Evolutionary conservation across 352 stramenopile genomes (phyloP).

Genomic region (Globisporangium megalacanthum): DNA sequence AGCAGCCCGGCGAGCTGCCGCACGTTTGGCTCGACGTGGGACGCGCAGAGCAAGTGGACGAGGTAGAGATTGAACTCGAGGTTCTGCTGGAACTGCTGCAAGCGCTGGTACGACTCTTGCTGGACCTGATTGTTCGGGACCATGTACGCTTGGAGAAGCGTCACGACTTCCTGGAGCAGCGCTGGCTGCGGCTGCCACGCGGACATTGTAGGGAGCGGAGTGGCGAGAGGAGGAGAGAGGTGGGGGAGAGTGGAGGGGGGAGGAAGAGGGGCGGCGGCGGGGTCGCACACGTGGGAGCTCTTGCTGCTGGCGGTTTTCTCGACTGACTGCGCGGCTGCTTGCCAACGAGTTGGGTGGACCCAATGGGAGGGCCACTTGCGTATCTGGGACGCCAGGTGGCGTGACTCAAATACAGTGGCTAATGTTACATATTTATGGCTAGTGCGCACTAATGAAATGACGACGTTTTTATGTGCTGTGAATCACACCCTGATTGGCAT

Average conservation of each 20-base stretch:
- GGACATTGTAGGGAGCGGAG: conserved; percentile 17
- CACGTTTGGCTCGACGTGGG: conserved; percentile 52
- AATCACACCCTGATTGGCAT: no score
- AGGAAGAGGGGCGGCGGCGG: neutral
- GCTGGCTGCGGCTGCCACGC: conserved; percentile 74
- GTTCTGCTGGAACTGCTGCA: conserved; percentile 87
- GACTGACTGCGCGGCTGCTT: neutral
- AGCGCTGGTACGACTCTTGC: conserved; percentile 71
- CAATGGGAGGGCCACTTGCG: no score
- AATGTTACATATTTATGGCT: no score
- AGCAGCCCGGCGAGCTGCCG: conserved; percentile 75
- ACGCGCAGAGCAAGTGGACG: conserved; percentile 71
- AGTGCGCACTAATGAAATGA: no score
- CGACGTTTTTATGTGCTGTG: no score
- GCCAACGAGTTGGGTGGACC: no score
- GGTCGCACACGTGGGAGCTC: no score
- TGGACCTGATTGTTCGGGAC: conserved; percentile 85
- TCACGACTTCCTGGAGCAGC: conserved; percentile 71
- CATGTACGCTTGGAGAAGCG: conserved; percentile 74
- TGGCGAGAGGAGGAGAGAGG: neutral
- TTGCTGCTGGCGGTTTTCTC: no score
- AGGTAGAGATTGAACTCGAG: conserved; percentile 89
- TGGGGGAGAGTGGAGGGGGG: neutral
- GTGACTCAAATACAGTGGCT: no score
- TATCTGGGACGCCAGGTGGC: no score